Percentiles rank a stretch among this genome's conserved stretches.
Conservation (phyloP, 2,329 filamentous ascomycete species). For the Podosphaera fusca region DNA sequence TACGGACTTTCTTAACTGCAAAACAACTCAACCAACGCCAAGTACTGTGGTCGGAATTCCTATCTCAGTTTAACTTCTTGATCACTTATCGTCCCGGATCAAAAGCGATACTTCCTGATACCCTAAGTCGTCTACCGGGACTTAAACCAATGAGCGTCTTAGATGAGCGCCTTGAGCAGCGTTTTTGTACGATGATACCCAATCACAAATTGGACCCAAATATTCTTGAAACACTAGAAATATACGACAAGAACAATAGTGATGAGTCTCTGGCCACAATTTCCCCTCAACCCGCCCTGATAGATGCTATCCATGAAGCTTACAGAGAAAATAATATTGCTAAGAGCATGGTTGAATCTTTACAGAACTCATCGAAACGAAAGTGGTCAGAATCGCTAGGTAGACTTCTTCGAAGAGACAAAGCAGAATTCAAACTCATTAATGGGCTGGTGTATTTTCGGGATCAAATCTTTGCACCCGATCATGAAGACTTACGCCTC, state of each 20-base stretch:
- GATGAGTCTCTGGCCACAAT: no score
- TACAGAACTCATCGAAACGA: no score
- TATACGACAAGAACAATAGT: not conserved
- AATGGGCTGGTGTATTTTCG: no score
- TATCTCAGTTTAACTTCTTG: not conserved
- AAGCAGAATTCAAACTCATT: no score
- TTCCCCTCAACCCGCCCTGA: no score
- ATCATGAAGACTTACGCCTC: no score
- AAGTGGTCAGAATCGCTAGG: no score
- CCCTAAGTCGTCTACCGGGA: not conserved
- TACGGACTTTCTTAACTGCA: not conserved
- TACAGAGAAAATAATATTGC: no score
- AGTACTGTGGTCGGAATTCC: not conserved
- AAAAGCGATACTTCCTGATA: not conserved
- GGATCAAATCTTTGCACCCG: no score
- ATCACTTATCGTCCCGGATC: not conserved
- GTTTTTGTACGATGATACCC: not conserved
- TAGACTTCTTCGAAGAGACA: no score
- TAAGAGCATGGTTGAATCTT: no score
- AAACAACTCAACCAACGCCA: not conserved
- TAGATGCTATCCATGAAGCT: no score
- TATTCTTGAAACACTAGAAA: not conserved
- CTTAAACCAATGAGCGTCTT: not conserved
- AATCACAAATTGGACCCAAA: not conserved
- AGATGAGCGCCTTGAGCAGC: slow-evolving; percentile 1